Conservation (phyloP, 1,284 basidiomycete genomes). For the Leccinum solheimii region DNA sequence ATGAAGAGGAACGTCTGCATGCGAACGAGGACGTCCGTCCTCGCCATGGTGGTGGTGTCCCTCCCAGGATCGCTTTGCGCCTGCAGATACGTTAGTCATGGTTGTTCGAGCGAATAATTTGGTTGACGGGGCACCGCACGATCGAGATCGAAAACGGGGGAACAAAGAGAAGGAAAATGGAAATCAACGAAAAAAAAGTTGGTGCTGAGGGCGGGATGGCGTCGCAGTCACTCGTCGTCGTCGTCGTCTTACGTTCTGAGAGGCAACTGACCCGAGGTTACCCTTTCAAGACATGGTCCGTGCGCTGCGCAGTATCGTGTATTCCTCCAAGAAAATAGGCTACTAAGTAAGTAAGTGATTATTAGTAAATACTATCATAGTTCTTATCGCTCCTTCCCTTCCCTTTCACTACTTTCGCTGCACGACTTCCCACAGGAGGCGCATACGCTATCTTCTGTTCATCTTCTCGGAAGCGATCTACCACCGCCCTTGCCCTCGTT, state of each 20-base stretch:
- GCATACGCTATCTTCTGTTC: conserved; percentile 5
- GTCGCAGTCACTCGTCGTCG: not conserved
- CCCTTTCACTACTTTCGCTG: conserved; percentile 3
- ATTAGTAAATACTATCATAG: no score
- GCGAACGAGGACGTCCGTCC: conserved; percentile 32
- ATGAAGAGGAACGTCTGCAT: conserved; percentile 24
- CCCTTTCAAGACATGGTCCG: conserved; percentile 22
- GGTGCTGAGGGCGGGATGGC: not conserved
- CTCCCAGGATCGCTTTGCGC: conserved; percentile 76
- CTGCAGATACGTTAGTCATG: conserved; percentile 83
- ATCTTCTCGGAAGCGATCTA: conserved; percentile 11
- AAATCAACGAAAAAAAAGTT: not conserved
- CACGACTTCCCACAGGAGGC: conserved; percentile 14
- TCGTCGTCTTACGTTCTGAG: not conserved
- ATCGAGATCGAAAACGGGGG: conserved; percentile 39
- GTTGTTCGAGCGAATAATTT: conserved; percentile 47
- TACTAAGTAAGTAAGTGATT: no score
- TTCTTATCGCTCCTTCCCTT: not conserved
- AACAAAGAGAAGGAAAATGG: not conserved
- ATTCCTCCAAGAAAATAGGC: no score
- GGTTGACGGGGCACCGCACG: conserved; percentile 81
- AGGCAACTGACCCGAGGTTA: not conserved
- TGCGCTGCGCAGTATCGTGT: conserved; percentile 1
- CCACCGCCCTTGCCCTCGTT: conserved; percentile 19
- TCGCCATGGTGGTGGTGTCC: conserved; percentile 47